Conservation (phyloP, 441 rosid genomes). For the Euphorbia celastroides region DNA sequence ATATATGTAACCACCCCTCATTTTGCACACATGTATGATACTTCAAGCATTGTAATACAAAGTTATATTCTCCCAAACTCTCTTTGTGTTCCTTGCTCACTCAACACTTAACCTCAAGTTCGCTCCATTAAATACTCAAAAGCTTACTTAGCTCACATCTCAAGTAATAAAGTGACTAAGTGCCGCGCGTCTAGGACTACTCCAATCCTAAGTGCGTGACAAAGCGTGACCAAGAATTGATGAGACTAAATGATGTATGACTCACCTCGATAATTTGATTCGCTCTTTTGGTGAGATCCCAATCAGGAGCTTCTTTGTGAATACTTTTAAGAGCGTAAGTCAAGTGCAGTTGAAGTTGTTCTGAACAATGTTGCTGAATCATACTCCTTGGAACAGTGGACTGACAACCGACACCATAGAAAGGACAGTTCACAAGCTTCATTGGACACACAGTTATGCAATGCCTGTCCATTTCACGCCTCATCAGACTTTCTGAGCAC, state of each 20-base stretch:
- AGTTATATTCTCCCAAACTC: too few species aligned
- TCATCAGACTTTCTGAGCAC: slow-evolving; percentile 59
- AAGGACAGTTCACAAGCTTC: slow-evolving; percentile 84
- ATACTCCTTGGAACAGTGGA: slow-evolving; percentile 45
- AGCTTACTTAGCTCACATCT: too few species aligned
- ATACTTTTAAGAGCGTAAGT: slow-evolving; percentile 49
- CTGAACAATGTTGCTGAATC: slow-evolving; percentile 50
- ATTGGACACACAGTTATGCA: slow-evolving; percentile 84
- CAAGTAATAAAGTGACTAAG: background rate
- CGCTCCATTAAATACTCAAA: background rate
- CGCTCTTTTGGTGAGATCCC: slow-evolving; percentile 46
- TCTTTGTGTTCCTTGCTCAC: too few species aligned
- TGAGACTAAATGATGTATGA: background rate
- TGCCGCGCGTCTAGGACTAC: background rate
- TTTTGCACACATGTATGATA: too few species aligned
- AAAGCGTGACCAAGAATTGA: background rate
- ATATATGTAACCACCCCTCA: too few species aligned
- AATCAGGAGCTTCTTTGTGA: slow-evolving; percentile 48
- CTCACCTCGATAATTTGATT: slow-evolving; percentile 63
- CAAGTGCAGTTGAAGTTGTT: slow-evolving; percentile 52
- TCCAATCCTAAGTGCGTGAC: background rate
- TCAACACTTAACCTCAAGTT: too few species aligned
- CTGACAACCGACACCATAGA: slow-evolving; percentile 69
- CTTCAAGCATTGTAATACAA: too few species aligned
- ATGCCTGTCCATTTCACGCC: slow-evolving; percentile 87